Conservation (phyloP, 1,284 basidiomycete species). For the Porodaedalea pini region DNA sequence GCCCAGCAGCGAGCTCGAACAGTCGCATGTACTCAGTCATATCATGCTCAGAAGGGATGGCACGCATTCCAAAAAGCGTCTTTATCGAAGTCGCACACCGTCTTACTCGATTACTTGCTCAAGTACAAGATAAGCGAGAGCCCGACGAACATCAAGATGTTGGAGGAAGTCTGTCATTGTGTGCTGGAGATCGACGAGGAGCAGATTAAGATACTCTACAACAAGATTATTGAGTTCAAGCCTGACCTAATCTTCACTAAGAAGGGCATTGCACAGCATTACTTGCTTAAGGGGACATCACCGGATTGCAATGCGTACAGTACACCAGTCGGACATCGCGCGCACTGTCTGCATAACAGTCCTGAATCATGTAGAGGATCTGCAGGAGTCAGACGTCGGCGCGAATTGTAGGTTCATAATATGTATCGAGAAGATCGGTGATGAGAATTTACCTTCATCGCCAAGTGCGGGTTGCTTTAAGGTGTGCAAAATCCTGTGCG, state of each 20-base stretch:
- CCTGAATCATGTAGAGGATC: slow-evolving; percentile 94
- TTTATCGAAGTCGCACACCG: slow-evolving; percentile 88
- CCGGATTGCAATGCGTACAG: slow-evolving; percentile 89
- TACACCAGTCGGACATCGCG: slow-evolving; percentile 97
- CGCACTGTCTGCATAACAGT: slow-evolving; percentile 95
- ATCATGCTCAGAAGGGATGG: slow-evolving; percentile 99
- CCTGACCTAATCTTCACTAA: slow-evolving; percentile 96
- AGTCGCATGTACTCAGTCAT: slow-evolving; percentile 83
- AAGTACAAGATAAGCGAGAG: slow-evolving; percentile 99
- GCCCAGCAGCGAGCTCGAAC: slow-evolving; percentile 95
- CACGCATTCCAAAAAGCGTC: slow-evolving; percentile 95
- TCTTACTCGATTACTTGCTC: slow-evolving; percentile 92
- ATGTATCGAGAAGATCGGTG: slow-evolving; percentile 97
- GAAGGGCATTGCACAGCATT: slow-evolving; percentile 96
- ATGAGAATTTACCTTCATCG: slow-evolving; percentile 99
- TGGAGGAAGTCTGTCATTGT: slow-evolving; percentile 89
- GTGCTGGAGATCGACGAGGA: slow-evolving; percentile 97
- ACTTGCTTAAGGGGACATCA: slow-evolving; percentile 86
- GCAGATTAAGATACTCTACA: slow-evolving; percentile 89
- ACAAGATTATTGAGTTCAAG: slow-evolving; percentile 89
- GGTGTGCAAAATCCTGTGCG: slow-evolving; percentile 98
- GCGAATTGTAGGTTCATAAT: slow-evolving; percentile 92
- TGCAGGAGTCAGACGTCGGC: slow-evolving; percentile 91
- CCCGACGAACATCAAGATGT: slow-evolving; percentile 98
- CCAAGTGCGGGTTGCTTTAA: slow-evolving; percentile 90